Evolutionary conservation across 352 stramenopile species (phyloP), one percentile per base, ranked within the genome.

Genomic region (Pythium chondricola): DNA sequence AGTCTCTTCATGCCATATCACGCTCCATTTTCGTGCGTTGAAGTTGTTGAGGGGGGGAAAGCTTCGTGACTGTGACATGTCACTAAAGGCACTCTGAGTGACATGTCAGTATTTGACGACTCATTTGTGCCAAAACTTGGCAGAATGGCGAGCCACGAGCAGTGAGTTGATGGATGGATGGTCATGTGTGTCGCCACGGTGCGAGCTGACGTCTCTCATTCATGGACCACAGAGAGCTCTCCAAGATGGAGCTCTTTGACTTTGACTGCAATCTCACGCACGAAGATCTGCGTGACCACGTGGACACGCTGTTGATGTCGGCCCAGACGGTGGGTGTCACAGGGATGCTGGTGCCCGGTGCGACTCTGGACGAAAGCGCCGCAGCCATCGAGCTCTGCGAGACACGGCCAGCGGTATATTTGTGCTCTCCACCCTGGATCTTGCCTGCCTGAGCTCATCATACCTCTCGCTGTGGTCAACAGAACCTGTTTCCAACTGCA

Each of bases 231-330:
- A 37, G 20, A 8, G 0, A 5, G 13, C 25, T 7, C 16, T 6
- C 2, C 33, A 27, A 20, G 48, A 26, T 63, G 36, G 56, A 66
- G 17, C 65, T 88, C 11, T 88, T 92, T 44, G 81, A 92, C 58
- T 84, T 92, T 51, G 78, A 92, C 50, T 88, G 75, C 63, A 92
- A 92, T 35, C 57, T 92, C 26, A 92, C 78, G 38, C 81, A 92
- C 42, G 64, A 69, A 17, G 75, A 89, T 42, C 69, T 92, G 5
- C 38, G 43, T 2, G 40, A 38, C n/a, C 52, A 85, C 44, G 67
- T 77, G 0, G 44, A 54, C 21, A 36, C 27, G 27, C 54, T 86
- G 6, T 64, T 92, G 26, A 32, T 62, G 41, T 56, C 58, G 24
- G 71, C 68, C 5, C 49, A 52, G n/a, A 13, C 24, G 0, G 62